Conservation (phyloP, 177 flowering plant species). For the Vitis hybrid region DNA sequence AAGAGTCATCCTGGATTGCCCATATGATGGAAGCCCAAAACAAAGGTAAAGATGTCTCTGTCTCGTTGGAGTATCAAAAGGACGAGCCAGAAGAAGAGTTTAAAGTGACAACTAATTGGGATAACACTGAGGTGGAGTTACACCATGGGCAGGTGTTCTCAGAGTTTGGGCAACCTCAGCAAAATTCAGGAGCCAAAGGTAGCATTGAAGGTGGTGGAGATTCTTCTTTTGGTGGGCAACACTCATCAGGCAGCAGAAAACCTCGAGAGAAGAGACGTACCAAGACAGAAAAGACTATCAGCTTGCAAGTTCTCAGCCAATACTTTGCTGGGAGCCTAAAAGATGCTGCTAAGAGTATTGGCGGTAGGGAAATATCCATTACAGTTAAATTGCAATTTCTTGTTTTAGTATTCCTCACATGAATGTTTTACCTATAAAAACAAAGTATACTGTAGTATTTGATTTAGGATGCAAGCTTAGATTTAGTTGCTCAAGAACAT, state of each 20-base stretch:
- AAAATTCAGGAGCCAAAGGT: constrained; percentile 20
- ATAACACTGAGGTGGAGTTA: constrained; percentile 21
- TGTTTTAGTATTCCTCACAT: background rate
- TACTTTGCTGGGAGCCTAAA: constrained; percentile 89
- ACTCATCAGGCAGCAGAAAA: constrained; percentile 27
- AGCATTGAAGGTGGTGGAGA: constrained; percentile 27
- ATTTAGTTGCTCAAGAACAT: background rate
- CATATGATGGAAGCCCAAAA: constrained; percentile 34
- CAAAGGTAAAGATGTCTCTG: constrained; percentile 37
- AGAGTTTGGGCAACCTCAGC: constrained; percentile 20
- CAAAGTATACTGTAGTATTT: background rate
- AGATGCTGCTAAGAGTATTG: constrained; percentile 90
- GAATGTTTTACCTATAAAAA: background rate
- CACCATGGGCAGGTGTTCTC: constrained; percentile 20
- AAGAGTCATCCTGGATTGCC: constrained; percentile 40
- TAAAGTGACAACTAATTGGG: constrained; percentile 39
- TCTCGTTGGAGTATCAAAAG: constrained; percentile 28
- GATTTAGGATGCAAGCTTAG: background rate
- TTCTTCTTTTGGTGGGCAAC: constrained; percentile 33
- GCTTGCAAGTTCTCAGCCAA: constrained; percentile 73
- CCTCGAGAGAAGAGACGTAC: constrained; percentile 51
- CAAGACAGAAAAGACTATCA: constrained; percentile 70
- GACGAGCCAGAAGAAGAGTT: constrained; percentile 42
- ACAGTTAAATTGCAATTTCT: background rate
- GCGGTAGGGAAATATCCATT: constrained; percentile 48